phyloP scores from a whole-genome alignment of 192 early-diverging fungal genomes.

The Coemansia sp. region DNA sequence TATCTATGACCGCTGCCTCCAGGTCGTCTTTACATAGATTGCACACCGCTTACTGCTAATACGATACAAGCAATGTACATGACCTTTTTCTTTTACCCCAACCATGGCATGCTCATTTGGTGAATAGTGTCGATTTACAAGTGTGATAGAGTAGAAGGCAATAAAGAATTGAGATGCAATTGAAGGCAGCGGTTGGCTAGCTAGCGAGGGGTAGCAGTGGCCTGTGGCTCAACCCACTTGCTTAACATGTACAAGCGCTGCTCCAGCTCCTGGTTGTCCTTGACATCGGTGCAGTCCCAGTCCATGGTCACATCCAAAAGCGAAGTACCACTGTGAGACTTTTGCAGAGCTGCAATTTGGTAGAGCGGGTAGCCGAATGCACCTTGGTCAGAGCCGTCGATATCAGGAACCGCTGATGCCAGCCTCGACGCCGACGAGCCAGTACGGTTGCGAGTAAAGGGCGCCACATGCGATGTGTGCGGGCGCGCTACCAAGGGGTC shows the following conservation, averaged over 20 bases:
- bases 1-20: slow-evolving; percentile 1
- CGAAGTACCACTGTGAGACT: slow-evolving; percentile 20
- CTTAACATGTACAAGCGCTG: slow-evolving; percentile 52
- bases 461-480: slow-evolving; percentile 20
- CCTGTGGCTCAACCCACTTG: slow-evolving; percentile 51
- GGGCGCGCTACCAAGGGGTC: slow-evolving; percentile 24
- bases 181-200: neutral
- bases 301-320: slow-evolving; percentile 45
- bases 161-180: neutral
- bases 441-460: slow-evolving; percentile 34
- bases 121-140: slow-evolving; percentile 7
- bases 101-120: neutral
- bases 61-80: neutral
- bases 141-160: neutral
- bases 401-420: neutral
- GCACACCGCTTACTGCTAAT: neutral
- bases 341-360: slow-evolving; percentile 44
- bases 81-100: neutral
- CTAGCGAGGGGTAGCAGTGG: slow-evolving; percentile 7
- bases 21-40: neutral
- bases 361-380: slow-evolving; percentile 52
- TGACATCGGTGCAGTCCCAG: slow-evolving; percentile 48
- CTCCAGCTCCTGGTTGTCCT: slow-evolving; percentile 55
- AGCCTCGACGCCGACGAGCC: slow-evolving; percentile 42
- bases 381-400: slow-evolving; percentile 11